These are phyloP conservation scores for Cadophora malorum DNA, from an alignment of 2,329 filamentous ascomycete species.

Conservation along the genomic window DNA sequence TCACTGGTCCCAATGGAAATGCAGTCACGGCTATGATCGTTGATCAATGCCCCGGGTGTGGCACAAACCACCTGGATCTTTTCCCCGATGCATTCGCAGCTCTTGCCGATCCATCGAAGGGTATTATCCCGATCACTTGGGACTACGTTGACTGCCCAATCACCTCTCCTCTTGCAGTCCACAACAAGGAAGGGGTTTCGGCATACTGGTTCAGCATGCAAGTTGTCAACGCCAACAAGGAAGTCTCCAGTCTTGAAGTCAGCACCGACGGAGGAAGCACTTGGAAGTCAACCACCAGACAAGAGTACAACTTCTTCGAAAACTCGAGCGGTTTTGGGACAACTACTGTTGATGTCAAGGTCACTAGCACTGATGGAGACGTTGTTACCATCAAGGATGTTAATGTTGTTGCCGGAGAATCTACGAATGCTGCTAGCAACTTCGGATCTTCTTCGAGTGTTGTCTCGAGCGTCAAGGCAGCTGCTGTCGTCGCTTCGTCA, in stretches of 20 bases:
- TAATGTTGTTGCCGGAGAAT: conserved; percentile 44
- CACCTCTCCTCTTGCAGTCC: conserved; percentile 54
- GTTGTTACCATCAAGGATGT: conserved; percentile 59
- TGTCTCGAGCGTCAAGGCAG: not conserved
- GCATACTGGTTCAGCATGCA: conserved; percentile 66
- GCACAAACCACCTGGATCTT: conserved; percentile 60
- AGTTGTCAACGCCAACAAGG: conserved; percentile 66
- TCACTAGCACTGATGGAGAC: conserved; percentile 60
- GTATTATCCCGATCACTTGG: conserved; percentile 58
- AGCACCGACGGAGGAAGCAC: conserved; percentile 63
- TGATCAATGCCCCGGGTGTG: conserved; percentile 63
- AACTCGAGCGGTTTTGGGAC: conserved; percentile 62
- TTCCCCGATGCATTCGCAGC: conserved; percentile 57
- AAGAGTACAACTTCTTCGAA: conserved; percentile 68
- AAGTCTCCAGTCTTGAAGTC: conserved; percentile 63
- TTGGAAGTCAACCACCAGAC: conserved; percentile 62
- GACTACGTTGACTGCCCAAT: conserved; percentile 58
- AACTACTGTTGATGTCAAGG: conserved; percentile 58
- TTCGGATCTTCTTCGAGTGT: conserved; percentile 31
- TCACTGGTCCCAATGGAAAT: conserved; percentile 63
- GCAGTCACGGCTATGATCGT: conserved; percentile 69
- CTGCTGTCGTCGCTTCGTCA: not conserved
- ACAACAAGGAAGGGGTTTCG: conserved; percentile 60
- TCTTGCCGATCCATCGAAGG: conserved; percentile 52
- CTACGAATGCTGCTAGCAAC: conserved; percentile 38